Evolutionary conservation across 495 filamentous ascomycete genomes (phyloP), one percentile per base, ranked within the genome.

Genomic region (Oidiodendron maius): DNA sequence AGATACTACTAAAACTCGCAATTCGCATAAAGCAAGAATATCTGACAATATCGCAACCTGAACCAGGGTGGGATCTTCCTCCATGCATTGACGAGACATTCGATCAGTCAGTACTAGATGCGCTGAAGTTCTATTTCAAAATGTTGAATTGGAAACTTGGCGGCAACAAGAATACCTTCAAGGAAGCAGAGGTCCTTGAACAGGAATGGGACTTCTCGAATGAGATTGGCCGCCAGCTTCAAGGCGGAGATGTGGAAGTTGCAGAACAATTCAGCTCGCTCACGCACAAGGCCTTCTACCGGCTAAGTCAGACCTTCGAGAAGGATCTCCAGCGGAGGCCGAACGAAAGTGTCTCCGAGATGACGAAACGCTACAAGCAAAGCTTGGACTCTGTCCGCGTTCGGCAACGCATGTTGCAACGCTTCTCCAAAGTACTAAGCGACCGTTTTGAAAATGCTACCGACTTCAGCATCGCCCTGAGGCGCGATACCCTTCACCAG

Each of bases 101-200:
- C 58, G 93, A 98, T 59, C 75, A 80, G n/a, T 87, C 93, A n/a
- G 89, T 96, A 5, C 64, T 98, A 42, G 91, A 96, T 61, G 91
- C 91, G 1, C 74, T 98, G 54, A 94, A 90, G 61, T 97, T 95
- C 62, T 98, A 97, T 62, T 97, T 98, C 72, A 87, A 89, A 56
- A 85, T 98, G 69, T 71, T 98, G 43, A 95, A 95, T 57, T 96
- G 90, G 87, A 96, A 96, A 61, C 71, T 98, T 38, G 89, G 89
- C 60, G 87, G 89, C 37, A 97, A 96, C 68, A 96, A 95, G 62
- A 98, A 97, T 65, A 96, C 93, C 0, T 97, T 97, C 76, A 97
- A 97, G 61, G 93, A 97, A 59, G 93, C 93, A 11, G 93, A 98
- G 66, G 87, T 98, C 52, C 69, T 98, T 24, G 91, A 96, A 60